Conservation (phyloP, 1,139 yeast species). For the Meyerozyma smithsonii region DNA sequence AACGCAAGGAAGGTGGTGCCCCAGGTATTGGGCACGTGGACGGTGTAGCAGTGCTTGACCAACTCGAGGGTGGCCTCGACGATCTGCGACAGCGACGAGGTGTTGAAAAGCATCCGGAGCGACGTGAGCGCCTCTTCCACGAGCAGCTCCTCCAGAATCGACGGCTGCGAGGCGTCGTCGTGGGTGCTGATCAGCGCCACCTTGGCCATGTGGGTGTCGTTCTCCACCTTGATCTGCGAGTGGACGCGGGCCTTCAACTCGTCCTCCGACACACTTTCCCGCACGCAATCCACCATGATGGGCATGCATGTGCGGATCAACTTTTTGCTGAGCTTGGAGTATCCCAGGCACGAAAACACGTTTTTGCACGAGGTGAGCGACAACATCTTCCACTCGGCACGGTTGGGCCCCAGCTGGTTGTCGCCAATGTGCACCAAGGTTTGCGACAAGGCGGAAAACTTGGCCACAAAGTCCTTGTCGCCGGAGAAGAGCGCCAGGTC, state of each 20-base stretch:
- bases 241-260: conserved; percentile 20
- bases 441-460: conserved; percentile 41
- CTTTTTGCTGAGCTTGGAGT: conserved; percentile 30
- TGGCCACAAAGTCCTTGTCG: conserved; percentile 54
- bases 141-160: conserved; percentile 21
- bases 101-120: conserved; percentile 45
- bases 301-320: conserved; percentile 41
- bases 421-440: conserved; percentile 28
- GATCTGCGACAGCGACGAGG: conserved; percentile 47
- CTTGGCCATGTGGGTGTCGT: conserved; percentile 21
- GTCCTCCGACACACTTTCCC: conserved; percentile 13
- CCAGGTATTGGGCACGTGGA: conserved; percentile 38
- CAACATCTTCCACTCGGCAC: conserved; percentile 46
- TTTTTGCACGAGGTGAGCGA: conserved; percentile 42
- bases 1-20: conserved; percentile 54
- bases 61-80: conserved; percentile 43
- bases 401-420: conserved; percentile 28
- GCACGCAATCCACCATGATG: conserved; percentile 30
- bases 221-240: conserved; percentile 23
- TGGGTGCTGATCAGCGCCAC: conserved; percentile 19
- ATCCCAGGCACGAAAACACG: conserved; percentile 40
- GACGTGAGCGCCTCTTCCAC: conserved; percentile 40
- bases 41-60: conserved; percentile 28
- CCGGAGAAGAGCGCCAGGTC: conserved; percentile 71
- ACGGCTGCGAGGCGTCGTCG: conserved; percentile 21